Evolutionary conservation across 306 rosid species (phyloP), one percentile per base, ranked within the genome.

Genomic region (Chamaecrista fasciculata): DNA sequence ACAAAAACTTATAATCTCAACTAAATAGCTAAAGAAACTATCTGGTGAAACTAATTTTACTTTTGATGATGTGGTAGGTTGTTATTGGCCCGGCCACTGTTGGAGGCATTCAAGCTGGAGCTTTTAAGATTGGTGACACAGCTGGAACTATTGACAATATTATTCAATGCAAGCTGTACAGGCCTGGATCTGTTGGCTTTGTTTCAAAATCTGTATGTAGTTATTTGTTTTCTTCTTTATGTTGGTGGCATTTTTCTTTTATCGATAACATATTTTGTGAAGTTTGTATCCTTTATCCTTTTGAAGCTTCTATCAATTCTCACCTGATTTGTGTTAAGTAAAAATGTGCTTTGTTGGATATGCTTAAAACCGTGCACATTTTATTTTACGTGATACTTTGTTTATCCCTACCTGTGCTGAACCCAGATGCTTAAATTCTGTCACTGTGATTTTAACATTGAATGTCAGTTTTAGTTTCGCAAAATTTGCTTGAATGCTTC

Each of bases 111-210:
- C 97, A 91, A 83, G 97, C 96, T 19, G 97, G 96, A 51, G 96
- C 96, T 51, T 89, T 91, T 80, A 91, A 89, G 92, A 91, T 91
- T 2, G 97, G 97, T 71, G 97, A 91, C 81, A 91, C 96, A 60
- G 97, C 97, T 36, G 97, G 97, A 80, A 91, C 97, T 18, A 91
- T 89, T 61, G 97, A 91, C 71, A 91, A 91, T 76, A 85, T 89
- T 29, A 80, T 91, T 73, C 94, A 88, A 12, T 85, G 96, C 97
- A 91, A 91, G 83, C 75, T 91, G 46, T 91, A 91, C 81, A 85
- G 97, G 76, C 97, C 97, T 66, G 97, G 97, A 80, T 91, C 97
- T 70, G 91, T 91, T 81, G 97, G 97, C 73, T 91, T 91, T 73
- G 97, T 91, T 79, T 91, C 97, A 67, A 91, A 91, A 86, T 91